These are phyloP conservation scores for Wickerhamiella qilinensis DNA, from an alignment of 805 yeast species.

Conservation along the genomic window DNA sequence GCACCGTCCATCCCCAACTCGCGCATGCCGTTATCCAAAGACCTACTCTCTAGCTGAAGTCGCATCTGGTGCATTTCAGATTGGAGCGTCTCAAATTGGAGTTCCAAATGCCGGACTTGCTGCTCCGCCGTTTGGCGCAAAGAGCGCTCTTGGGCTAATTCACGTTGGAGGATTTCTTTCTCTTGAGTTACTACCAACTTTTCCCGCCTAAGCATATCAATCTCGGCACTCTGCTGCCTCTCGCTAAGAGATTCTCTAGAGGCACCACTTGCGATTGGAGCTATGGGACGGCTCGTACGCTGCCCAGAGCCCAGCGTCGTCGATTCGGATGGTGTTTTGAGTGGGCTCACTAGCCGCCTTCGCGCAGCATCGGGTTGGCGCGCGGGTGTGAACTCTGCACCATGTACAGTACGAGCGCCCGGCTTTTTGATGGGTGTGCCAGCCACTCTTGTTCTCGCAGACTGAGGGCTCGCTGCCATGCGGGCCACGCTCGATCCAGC, in stretches of 20 bases:
- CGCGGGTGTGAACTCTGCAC: slow-evolving; percentile 16
- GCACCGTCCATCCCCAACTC: too few species aligned
- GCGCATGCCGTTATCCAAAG: neutral
- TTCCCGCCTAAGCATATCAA: slow-evolving; percentile 3
- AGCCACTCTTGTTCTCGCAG: too few species aligned
- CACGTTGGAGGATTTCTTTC: neutral
- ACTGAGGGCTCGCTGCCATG: too few species aligned
- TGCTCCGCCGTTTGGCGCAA: slow-evolving; percentile 1
- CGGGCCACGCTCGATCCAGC: too few species aligned
- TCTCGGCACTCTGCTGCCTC: too few species aligned
- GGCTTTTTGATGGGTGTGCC: slow-evolving; percentile 1
- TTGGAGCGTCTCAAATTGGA: slow-evolving; percentile 1
- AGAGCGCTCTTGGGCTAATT: slow-evolving; percentile 1
- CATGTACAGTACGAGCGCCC: slow-evolving; percentile 6
- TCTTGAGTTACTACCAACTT: slow-evolving; percentile 1
- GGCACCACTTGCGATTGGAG: neutral
- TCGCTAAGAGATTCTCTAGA: too few species aligned
- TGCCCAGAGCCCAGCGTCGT: too few species aligned
- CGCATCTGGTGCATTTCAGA: neutral
- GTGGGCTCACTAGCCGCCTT: slow-evolving; percentile 14
- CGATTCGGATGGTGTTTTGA: too few species aligned
- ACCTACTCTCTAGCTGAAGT: neutral
- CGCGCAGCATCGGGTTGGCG: slow-evolving; percentile 9
- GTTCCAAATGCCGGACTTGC: neutral
- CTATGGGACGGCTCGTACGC: neutral